Evolutionary conservation across 1,284 basidiomycete species (phyloP).

Genomic region (Heterobasidion parviporum): DNA sequence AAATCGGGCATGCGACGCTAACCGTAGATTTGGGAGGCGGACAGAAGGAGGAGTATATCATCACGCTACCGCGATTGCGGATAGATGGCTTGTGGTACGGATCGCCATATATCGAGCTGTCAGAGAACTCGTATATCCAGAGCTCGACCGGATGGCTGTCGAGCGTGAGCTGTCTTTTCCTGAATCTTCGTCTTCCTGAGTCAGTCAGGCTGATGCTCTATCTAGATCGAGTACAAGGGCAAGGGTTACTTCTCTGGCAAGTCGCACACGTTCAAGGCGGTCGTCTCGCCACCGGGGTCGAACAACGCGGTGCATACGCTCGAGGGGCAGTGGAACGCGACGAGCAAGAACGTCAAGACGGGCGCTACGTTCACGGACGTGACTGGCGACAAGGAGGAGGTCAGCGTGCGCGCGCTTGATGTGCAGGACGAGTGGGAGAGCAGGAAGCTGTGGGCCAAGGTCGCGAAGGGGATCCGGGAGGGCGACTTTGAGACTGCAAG

Average conservation of each 20-base stretch:
- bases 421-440: slow-evolving; percentile 82
- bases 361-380: slow-evolving; percentile 59
- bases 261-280: slow-evolving; percentile 88
- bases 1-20: slow-evolving; percentile 90
- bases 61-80: slow-evolving; percentile 74
- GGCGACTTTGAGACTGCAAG: slow-evolving; percentile 92
- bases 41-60: slow-evolving; percentile 70
- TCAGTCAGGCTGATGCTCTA: background rate
- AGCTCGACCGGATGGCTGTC: slow-evolving; percentile 68
- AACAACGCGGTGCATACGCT: slow-evolving; percentile 45
- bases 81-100: slow-evolving; percentile 55
- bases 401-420: slow-evolving; percentile 51
- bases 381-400: slow-evolving; percentile 61
- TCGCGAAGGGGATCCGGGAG: slow-evolving; percentile 86
- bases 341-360: slow-evolving; percentile 45
- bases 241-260: slow-evolving; percentile 94
- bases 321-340: slow-evolving; percentile 87
- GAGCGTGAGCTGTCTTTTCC: slow-evolving; percentile 30
- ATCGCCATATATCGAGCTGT: slow-evolving; percentile 83
- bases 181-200: background rate
- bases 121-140: slow-evolving; percentile 80
- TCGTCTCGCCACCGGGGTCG: slow-evolving; percentile 39
- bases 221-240: slow-evolving; percentile 84
- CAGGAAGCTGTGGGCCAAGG: slow-evolving; percentile 78
- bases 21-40: slow-evolving; percentile 59